Evolutionary conservation across 345 rosid species (phyloP).

Genomic region (Boechera stricta): DNA sequence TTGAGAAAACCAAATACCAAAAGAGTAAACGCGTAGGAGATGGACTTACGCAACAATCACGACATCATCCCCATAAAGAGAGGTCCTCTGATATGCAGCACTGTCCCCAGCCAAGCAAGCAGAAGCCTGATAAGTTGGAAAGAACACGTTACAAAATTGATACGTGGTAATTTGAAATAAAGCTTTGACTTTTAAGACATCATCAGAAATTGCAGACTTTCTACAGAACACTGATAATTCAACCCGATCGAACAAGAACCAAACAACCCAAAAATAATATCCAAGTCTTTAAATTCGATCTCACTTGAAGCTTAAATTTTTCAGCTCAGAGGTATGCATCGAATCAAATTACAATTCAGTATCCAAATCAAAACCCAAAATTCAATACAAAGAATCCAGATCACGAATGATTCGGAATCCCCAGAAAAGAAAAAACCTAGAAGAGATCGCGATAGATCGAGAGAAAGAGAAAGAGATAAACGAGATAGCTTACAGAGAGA

Average conservation of each 20-base stretch:
- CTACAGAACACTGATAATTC: constrained; percentile 14
- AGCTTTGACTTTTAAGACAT: constrained; percentile 14
- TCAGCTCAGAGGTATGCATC: constrained; percentile 12
- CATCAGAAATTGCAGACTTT: constrained; percentile 2
- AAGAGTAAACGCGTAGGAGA: constrained; percentile 17
- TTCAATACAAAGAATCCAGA: constrained; percentile 8
- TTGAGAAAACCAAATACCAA: background rate
- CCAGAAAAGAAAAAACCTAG: background rate
- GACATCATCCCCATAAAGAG: constrained; percentile 84
- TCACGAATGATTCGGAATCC: constrained; percentile 9
- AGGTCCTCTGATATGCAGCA: constrained; percentile 81
- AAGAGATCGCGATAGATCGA: constrained; percentile 23
- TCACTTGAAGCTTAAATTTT: background rate
- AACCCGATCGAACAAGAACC: background rate
- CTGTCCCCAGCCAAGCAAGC: constrained; percentile 93
- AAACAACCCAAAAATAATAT: constrained; percentile 10
- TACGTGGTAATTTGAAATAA: background rate
- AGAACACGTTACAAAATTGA: background rate
- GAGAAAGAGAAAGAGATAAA: background rate
- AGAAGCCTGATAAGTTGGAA: constrained; percentile 60
- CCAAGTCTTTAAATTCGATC: constrained; percentile 13
- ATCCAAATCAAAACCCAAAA: constrained; percentile 8
- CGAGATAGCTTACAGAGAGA: constrained; percentile 64
- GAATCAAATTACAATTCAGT: background rate
- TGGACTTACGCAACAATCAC: constrained; percentile 90